These are phyloP conservation scores for Nigrospora osmanthi DNA, from an alignment of 2,329 filamentous ascomycete genomes.

Conservation along the genomic window DNA sequence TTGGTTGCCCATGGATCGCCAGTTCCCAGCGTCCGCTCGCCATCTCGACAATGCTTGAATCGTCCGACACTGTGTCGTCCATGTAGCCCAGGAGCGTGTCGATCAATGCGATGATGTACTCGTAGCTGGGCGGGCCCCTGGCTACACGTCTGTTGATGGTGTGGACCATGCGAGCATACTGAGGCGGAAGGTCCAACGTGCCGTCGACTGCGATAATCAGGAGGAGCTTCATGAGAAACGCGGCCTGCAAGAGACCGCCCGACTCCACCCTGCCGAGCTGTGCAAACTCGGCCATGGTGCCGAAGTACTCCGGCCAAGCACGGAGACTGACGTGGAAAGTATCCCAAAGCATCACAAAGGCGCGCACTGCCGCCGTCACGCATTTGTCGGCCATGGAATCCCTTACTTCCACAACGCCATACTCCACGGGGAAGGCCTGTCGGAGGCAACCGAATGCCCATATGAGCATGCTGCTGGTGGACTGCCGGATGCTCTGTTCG, in stretches of 20 bases:
- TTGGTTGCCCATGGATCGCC: slow-evolving; percentile 21
- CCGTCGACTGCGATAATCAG: slow-evolving; percentile 55
- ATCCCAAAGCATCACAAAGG: slow-evolving; percentile 52
- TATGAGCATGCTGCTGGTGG: slow-evolving; percentile 43
- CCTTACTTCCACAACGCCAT: slow-evolving; percentile 26
- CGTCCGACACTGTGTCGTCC: slow-evolving; percentile 23
- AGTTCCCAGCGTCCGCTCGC: slow-evolving; percentile 29
- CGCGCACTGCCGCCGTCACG: slow-evolving; percentile 25
- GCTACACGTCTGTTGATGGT: slow-evolving; percentile 41
- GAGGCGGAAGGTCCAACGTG: slow-evolving; percentile 38
- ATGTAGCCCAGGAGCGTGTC: slow-evolving; percentile 35
- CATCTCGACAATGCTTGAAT: slow-evolving; percentile 28
- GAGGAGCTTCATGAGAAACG: slow-evolving; percentile 51
- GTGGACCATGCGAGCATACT: slow-evolving; percentile 48
- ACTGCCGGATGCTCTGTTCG: slow-evolving; percentile 46
- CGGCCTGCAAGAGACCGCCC: slow-evolving; percentile 48
- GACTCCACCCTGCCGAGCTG: slow-evolving; percentile 52
- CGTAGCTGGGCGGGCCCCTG: slow-evolving; percentile 45
- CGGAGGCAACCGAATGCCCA: slow-evolving; percentile 46
- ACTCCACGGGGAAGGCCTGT: slow-evolving; percentile 34
- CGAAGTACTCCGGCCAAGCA: slow-evolving; percentile 73
- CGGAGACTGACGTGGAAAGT: slow-evolving; percentile 53
- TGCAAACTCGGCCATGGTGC: slow-evolving; percentile 59
- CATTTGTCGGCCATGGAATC: slow-evolving; percentile 12
- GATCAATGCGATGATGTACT: slow-evolving; percentile 42